Percentiles rank a stretch among this genome's conserved stretches.
phyloP scores from a whole-genome alignment of 1,139 yeast species.

The Lodderomyces oxycetoniae region DNA sequence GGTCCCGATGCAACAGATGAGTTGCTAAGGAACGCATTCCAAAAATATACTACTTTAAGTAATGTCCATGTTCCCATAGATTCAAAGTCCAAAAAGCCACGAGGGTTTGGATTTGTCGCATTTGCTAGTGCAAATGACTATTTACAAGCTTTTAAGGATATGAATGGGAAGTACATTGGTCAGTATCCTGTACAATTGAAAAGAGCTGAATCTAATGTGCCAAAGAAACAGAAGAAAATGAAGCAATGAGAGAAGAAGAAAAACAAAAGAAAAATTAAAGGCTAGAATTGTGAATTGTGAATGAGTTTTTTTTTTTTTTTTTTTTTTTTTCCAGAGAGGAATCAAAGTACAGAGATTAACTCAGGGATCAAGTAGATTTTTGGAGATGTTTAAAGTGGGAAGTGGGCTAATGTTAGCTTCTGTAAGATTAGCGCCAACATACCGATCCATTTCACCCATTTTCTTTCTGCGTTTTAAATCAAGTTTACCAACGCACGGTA shows the following conservation, averaged over 20 bases:
- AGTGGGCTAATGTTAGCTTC: too few relatives aligned
- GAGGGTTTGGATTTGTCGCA: slow-evolving; percentile 71
- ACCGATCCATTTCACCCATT: not conserved
- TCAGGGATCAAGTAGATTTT: too few relatives aligned
- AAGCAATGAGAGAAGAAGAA: slow-evolving; percentile 1
- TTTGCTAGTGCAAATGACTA: slow-evolving; percentile 61
- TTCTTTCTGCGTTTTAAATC: slow-evolving; percentile 19
- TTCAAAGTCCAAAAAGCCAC: slow-evolving; percentile 38
- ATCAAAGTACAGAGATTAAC: too few relatives aligned
- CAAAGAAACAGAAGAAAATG: slow-evolving; percentile 22
- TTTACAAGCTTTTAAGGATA: slow-evolving; percentile 63
- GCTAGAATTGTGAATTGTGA: too few relatives aligned
- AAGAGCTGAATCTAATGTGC: slow-evolving; percentile 54
- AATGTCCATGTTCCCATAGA: slow-evolving; percentile 56
- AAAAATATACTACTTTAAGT: slow-evolving; percentile 44
- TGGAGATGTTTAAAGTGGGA: too few relatives aligned
- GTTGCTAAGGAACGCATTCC: slow-evolving; percentile 48
- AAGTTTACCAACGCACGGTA: slow-evolving; percentile 11
- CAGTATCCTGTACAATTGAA: slow-evolving; percentile 68
- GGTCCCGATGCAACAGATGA: slow-evolving; percentile 65
- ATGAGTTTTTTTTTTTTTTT: too few relatives aligned
- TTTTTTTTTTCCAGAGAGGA: too few relatives aligned
- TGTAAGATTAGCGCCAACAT: too few relatives aligned
- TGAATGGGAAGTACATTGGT: slow-evolving; percentile 75
- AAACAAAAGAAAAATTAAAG: not conserved